Percentiles rank a stretch among this genome's conserved stretches.
These are phyloP conservation scores for Aspergillus sp. DNA, from an alignment of 2,329 filamentous ascomycete species.

Conservation along the genomic window DNA sequence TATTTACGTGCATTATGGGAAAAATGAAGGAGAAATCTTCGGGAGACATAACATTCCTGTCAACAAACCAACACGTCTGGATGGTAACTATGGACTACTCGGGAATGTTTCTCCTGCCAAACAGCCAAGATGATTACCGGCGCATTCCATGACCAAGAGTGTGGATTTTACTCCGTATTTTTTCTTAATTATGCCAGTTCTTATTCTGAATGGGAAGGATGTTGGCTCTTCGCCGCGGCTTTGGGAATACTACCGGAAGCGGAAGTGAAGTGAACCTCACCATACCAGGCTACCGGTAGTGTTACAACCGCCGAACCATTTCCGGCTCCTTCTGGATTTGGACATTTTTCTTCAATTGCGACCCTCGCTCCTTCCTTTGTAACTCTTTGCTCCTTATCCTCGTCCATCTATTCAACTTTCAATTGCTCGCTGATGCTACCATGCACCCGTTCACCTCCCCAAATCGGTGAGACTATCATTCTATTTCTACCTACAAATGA, in stretches of 20 bases:
- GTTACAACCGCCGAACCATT: not conserved
- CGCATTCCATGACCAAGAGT: not conserved
- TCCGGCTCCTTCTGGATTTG: slow-evolving; percentile 10
- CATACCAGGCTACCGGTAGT: not conserved
- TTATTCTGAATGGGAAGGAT: too few relatives aligned
- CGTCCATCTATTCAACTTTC: not conserved
- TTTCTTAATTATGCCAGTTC: not conserved
- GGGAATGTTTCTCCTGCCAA: slow-evolving; percentile 1
- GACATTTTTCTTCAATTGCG: not conserved
- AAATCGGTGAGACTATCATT: slow-evolving; percentile 8
- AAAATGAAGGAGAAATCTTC: not conserved
- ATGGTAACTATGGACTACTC: not conserved
- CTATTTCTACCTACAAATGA: slow-evolving; percentile 16
- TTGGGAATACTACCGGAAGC: slow-evolving; percentile 20
- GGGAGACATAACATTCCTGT: slow-evolving; percentile 9
- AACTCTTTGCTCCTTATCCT: not conserved
- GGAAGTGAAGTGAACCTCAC: slow-evolving; percentile 17
- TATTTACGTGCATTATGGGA: not conserved
- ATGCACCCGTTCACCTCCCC: slow-evolving; percentile 1
- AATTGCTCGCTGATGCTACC: not conserved
- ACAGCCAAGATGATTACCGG: not conserved
- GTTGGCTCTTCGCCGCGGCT: not conserved
- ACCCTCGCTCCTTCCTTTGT: slow-evolving; percentile 14
- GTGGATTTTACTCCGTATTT: not conserved
- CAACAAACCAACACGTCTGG: slow-evolving; percentile 3